Conservation (phyloP, 2,329 filamentous ascomycete genomes). For the Alternaria infectoria region DNA sequence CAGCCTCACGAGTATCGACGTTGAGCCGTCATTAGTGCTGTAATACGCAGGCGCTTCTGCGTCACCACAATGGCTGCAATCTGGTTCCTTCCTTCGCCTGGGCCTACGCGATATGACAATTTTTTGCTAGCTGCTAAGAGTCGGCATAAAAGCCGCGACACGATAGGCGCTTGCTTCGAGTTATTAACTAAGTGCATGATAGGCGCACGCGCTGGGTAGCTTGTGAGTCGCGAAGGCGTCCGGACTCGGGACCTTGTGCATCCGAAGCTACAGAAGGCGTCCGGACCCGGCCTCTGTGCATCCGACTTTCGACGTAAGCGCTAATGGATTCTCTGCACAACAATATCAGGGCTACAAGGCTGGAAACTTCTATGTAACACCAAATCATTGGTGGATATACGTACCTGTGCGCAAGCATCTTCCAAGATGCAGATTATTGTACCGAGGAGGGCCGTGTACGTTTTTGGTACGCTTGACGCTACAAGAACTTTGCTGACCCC, state of each 20-base stretch:
- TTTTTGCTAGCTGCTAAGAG: neutral
- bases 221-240: neutral
- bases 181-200: neutral
- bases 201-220: neutral
- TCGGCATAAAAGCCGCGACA: neutral
- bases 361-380: neutral
- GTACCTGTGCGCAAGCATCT: neutral
- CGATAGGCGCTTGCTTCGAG: neutral
- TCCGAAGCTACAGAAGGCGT: neutral
- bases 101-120: neutral
- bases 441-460: neutral
- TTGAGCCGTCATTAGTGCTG: neutral
- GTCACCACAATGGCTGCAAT: neutral
- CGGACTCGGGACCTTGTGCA: neutral
- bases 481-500: neutral
- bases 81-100: neutral
- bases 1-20: neutral
- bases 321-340: neutral
- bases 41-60: neutral
- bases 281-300: neutral
- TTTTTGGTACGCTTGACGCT: neutral
- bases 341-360: neutral
- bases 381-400: neutral
- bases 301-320: neutral
- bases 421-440: neutral